Conservation (phyloP, 1,284 basidiomycete genomes). For the Trichosporon asahii region DNA sequence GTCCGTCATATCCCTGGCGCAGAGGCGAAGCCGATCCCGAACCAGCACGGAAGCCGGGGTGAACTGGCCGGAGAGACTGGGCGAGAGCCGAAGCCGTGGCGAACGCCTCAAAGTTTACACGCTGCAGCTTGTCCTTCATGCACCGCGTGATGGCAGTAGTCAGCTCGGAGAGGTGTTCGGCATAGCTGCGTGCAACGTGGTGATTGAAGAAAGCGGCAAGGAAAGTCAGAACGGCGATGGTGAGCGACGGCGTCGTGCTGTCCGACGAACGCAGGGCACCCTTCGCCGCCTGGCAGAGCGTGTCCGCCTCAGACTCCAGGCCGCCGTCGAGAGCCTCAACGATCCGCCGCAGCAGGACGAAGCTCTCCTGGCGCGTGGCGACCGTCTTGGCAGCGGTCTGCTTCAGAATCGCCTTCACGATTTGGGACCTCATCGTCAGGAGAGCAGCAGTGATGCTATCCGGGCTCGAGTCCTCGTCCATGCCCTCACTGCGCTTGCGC, state of each 20-base stretch:
- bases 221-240: conserved; percentile 78
- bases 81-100: conserved; percentile 54
- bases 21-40: conserved; percentile 40
- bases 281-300: conserved; percentile 50
- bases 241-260: conserved; percentile 66
- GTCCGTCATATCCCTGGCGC: conserved; percentile 41
- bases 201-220: conserved; percentile 76
- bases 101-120: conserved; percentile 70
- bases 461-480: conserved; percentile 69
- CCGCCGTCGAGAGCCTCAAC: conserved; percentile 78
- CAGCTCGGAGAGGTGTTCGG: conserved; percentile 61
- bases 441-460: conserved; percentile 74
- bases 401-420: conserved; percentile 76
- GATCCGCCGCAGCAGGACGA: conserved; percentile 71
- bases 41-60: conserved; percentile 19
- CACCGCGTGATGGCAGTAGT: conserved; percentile 70
- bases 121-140: conserved; percentile 57
- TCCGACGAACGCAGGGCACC: conserved; percentile 54
- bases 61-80: conserved; percentile 46
- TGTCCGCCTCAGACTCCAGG: conserved; percentile 66
- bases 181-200: conserved; percentile 68
- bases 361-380: conserved; percentile 78
- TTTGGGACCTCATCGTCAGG: conserved; percentile 66
- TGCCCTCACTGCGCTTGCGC: conserved; percentile 69
- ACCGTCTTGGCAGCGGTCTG: conserved; percentile 83